These are phyloP conservation scores for Botrytis aclada DNA, from an alignment of 2,329 filamentous ascomycete species.

Conservation along the genomic window DNA sequence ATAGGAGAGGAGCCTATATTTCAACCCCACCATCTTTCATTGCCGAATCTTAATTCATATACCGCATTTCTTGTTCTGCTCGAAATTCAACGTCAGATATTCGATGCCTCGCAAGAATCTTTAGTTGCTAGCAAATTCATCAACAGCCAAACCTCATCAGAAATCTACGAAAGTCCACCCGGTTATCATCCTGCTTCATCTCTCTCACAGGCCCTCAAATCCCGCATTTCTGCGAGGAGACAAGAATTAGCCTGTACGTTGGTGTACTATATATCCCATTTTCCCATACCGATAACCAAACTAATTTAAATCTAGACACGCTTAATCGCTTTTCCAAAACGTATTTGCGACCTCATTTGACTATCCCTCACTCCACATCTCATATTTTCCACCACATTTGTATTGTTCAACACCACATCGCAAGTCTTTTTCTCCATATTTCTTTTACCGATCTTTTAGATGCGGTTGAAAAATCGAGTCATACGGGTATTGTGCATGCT, in stretches of 20 bases:
- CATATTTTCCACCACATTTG: slow-evolving; percentile 4
- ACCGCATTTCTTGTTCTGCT: slow-evolving; percentile 30
- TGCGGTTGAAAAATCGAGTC: slow-evolving; percentile 19
- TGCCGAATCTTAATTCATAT: slow-evolving; percentile 30
- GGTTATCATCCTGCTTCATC: background rate
- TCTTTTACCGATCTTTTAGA: background rate
- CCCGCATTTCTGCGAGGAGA: background rate
- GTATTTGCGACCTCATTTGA: background rate
- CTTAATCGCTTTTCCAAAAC: slow-evolving; percentile 23
- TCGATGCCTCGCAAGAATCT: slow-evolving; percentile 27
- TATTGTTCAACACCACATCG: slow-evolving; percentile 8
- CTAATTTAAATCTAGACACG: slow-evolving; percentile 6
- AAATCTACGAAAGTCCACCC: background rate
- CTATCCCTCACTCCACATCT: slow-evolving; percentile 15
- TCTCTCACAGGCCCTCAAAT: slow-evolving; percentile 10
- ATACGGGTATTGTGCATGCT: slow-evolving; percentile 21
- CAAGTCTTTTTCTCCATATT: slow-evolving; percentile 4
- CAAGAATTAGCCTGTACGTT: slow-evolving; percentile 17
- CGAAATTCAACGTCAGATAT: slow-evolving; percentile 27
- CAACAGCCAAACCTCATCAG: slow-evolving; percentile 16
- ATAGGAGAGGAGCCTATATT: background rate
- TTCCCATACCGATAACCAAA: background rate
- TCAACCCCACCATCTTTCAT: slow-evolving; percentile 15
- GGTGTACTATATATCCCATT: background rate
- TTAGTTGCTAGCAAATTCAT: slow-evolving; percentile 26